Conservation (phyloP, 805 yeast species). For the Wickerhamiella kurtzmanii region DNA sequence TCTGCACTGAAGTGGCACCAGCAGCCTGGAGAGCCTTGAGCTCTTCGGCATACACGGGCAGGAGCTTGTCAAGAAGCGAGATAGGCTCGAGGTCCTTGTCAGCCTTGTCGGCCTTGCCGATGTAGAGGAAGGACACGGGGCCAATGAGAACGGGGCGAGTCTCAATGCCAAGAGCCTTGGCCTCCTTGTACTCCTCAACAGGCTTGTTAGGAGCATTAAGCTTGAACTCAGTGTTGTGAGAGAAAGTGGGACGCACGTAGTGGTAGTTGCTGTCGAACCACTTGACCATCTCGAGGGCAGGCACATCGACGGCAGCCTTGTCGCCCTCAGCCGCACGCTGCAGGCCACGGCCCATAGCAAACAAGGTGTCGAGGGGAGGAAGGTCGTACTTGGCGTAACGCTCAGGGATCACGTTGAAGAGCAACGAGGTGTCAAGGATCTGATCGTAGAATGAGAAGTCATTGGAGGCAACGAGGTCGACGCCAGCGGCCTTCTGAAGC, state of each 20-base stretch:
- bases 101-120: constrained; percentile 98
- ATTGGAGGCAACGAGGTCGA: constrained; percentile 91
- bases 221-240: constrained; percentile 89
- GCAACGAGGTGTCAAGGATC: constrained; percentile 77
- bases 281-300: constrained; percentile 97
- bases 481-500: constrained; percentile 93
- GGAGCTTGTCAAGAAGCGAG: constrained; percentile 69
- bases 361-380: constrained; percentile 78
- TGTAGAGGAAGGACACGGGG: constrained; percentile 85
- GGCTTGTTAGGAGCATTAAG: constrained; percentile 84
- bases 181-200: constrained; percentile 94
- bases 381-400: constrained; percentile 88
- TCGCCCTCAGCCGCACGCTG: constrained; percentile 60
- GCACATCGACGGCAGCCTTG: constrained; percentile 59
- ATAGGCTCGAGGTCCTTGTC: constrained; percentile 91
- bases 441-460: constrained; percentile 98
- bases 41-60: constrained; percentile 88
- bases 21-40: constrained; percentile 78
- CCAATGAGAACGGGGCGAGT: constrained; percentile 97
- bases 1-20: constrained; percentile 90
- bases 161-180: constrained; percentile 87
- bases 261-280: constrained; percentile 99
- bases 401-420: constrained; percentile 93
- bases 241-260: constrained; percentile 98
- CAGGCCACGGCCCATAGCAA: constrained; percentile 99